phyloP scores from a whole-genome alignment of 495 filamentous ascomycete species.

The Penicillium antarcticum region DNA sequence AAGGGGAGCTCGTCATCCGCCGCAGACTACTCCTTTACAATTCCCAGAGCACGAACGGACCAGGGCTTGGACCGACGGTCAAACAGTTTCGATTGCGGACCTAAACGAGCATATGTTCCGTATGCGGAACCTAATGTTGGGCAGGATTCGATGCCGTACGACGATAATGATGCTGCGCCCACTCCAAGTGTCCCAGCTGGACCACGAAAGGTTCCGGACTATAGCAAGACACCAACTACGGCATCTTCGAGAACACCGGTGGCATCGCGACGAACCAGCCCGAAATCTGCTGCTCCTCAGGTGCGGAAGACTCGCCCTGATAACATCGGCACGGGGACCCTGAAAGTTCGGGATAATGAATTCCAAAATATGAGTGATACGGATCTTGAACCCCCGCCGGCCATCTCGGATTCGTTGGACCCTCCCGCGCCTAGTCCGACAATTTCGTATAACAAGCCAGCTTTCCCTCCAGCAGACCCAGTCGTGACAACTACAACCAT shows the following conservation, averaged over 20 bases:
- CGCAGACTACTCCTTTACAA: conserved; percentile 55
- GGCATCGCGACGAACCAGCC: conserved; percentile 55
- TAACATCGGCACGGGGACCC: conserved; percentile 36
- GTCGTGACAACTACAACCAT: conserved; percentile 15
- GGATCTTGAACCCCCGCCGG: conserved; percentile 30
- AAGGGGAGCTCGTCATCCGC: conserved; percentile 72
- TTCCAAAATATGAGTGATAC: conserved; percentile 23
- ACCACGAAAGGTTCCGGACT: conserved; percentile 52
- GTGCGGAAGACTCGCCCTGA: conserved; percentile 33
- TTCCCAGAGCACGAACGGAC: conserved; percentile 50
- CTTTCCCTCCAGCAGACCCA: conserved; percentile 32
- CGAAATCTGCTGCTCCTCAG: conserved; percentile 55
- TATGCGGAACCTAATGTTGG: conserved; percentile 21
- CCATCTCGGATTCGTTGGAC: conserved; percentile 32
- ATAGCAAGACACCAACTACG: conserved; percentile 38
- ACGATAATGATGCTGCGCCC: conserved; percentile 79
- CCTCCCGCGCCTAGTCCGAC: conserved; percentile 51
- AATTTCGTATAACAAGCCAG: conserved; percentile 50
- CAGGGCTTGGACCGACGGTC: conserved; percentile 58
- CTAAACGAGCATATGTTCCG: conserved; percentile 29
- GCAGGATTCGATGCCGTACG: conserved; percentile 34
- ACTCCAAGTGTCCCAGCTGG: conserved; percentile 83
- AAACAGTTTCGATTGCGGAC: conserved; percentile 73
- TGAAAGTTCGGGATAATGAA: conserved; percentile 30
- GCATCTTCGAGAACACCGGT: conserved; percentile 43